Base-by-base conservation (phyloP, 176 grass and related monocot genomes). In the Elaeis guineensis region DNA sequence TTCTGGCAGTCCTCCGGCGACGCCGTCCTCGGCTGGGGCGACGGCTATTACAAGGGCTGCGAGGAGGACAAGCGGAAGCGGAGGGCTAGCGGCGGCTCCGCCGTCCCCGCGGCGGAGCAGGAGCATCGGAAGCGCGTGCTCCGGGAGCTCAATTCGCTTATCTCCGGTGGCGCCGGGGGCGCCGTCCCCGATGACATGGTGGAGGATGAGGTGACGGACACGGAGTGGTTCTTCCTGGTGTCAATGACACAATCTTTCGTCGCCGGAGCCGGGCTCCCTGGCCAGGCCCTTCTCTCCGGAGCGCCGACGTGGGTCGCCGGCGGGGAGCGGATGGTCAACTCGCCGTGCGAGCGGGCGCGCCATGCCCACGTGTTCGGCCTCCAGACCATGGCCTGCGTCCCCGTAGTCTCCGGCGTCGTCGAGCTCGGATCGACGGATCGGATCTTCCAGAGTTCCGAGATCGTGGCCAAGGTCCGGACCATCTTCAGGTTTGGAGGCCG, bases 191-290 rank as follows among this genome's bases (percentile, higher is more conserved):
- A 65, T 2, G 63, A 65, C 15, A 22, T 6, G 49, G 63, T 24
- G 21, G 63, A 65, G 6, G 62, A 65, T 22, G 63, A 65, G 22
- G 63, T 65, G 22, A 52, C 49, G 22, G 49, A 65, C 15, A 65
- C 49, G 22, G 63, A 65, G 49, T 65, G 63, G 63, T 65, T 65
- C 49, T 65, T 65, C 49, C 49, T 65, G 22, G 63, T 65, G 63
- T 65, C 63, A 2, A 65, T 65, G 63, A 28, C 63, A 16, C 6
- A 65, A 50, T 51, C 48, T 15, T 65, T 65, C 49, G 16, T 22
- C 16, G 16, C 3, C 16, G 63, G 63, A 15, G 21, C 1, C 16
- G 23, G 63, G 21, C 63, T 65, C 49, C 63, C 63, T 0, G 48
- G 63, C 5, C 63, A 65, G 21, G 49, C 17, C 49, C 16, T 65